Percentiles rank a stretch among this genome's conserved stretches.
phyloP scores from a whole-genome alignment of 192 early-diverging fungal genomes.

The Thamnidium elegans region DNA sequence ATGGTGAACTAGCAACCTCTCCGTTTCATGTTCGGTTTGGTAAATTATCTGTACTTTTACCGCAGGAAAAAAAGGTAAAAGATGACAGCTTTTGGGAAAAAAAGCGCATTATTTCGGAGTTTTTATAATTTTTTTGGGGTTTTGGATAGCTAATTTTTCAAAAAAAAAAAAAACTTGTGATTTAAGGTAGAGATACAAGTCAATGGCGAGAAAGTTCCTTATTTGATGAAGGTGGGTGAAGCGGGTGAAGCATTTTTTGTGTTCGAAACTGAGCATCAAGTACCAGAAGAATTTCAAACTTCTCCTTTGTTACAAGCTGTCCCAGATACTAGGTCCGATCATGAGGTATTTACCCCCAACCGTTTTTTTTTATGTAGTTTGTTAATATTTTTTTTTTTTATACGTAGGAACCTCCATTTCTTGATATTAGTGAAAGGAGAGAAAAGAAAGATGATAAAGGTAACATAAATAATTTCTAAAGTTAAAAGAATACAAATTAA shows the following conservation, averaged over 20 bases:
- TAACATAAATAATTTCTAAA: slow-evolving; percentile 14
- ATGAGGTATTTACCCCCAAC: slow-evolving; percentile 22
- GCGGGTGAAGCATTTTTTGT: slow-evolving; percentile 99
- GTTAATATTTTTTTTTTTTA: not conserved
- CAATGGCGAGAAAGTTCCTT: slow-evolving; percentile 71
- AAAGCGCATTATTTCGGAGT: not conserved
- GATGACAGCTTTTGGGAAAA: slow-evolving; percentile 13
- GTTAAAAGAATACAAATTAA: slow-evolving; percentile 1
- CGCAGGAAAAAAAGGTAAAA: slow-evolving; percentile 86
- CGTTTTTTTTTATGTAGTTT: too few relatives aligned
- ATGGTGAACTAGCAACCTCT: slow-evolving; percentile 84
- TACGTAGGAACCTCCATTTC: slow-evolving; percentile 33
- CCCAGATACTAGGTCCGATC: slow-evolving; percentile 22
- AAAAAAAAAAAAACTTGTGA: slow-evolving; percentile 1
- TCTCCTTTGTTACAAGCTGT: slow-evolving; percentile 77
- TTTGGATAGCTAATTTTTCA: slow-evolving; percentile 1
- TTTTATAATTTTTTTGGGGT: not conserved
- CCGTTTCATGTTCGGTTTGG: slow-evolving; percentile 99
- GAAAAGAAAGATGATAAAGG: slow-evolving; percentile 6
- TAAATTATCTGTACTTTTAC: slow-evolving; percentile 87
- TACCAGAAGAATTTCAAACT: slow-evolving; percentile 90
- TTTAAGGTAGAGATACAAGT: slow-evolving; percentile 78
- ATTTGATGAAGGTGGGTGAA: slow-evolving; percentile 97
- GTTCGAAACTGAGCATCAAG: slow-evolving; percentile 84
- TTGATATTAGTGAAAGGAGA: slow-evolving; percentile 34